phyloP scores from a whole-genome alignment of 305 asterid species.

The Fraxinus latifolia region DNA sequence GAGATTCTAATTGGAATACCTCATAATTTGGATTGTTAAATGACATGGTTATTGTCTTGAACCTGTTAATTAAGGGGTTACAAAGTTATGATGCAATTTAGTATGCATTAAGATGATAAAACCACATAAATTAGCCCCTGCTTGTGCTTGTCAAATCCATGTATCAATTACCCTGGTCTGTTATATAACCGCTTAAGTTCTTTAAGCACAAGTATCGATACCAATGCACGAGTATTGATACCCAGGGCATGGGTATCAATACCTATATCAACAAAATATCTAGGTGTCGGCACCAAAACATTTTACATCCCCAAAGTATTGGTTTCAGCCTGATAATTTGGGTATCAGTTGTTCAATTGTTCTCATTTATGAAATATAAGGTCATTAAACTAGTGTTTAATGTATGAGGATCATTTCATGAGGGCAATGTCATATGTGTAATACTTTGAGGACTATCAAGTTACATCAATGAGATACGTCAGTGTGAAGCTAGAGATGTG shows the following conservation, averaged over 20 bases:
- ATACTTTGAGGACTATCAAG: background rate
- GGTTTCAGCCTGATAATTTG: background rate
- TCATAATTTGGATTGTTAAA: background rate
- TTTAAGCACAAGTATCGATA: background rate
- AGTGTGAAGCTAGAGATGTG: background rate
- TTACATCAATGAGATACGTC: background rate
- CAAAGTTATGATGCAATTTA: background rate
- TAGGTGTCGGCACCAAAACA: background rate
- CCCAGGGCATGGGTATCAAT: background rate
- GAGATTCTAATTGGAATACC: background rate
- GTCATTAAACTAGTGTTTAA: background rate
- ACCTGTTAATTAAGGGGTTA: background rate
- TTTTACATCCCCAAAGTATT: background rate
- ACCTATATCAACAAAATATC: background rate
- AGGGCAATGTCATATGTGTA: background rate
- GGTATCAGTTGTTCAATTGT: background rate
- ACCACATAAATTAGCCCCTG: background rate
- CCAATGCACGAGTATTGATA: background rate
- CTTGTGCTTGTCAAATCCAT: background rate
- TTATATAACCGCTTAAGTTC: background rate
- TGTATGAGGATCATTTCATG: background rate
- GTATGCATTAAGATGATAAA: background rate
- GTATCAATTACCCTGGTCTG: background rate
- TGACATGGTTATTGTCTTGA: background rate
- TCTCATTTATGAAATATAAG: background rate